Base-by-base conservation (phyloP, 768 basidiomycete genomes). In the Boletus subcaerulescens region DNA sequence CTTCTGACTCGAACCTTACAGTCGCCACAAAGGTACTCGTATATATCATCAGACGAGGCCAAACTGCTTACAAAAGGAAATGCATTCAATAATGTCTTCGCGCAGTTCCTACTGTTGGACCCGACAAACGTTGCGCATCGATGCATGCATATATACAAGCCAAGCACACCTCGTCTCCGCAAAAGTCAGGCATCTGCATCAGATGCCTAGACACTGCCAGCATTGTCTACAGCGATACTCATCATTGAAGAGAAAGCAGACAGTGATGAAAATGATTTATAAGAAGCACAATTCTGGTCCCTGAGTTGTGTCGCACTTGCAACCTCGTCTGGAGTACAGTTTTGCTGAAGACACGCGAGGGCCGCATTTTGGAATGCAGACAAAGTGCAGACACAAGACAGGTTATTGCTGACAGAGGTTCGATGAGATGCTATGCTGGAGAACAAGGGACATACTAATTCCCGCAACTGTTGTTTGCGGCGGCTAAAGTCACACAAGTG, bases 341-440 rank as follows among this genome's bases (percentile, higher is more conserved):
- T 70, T 1, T 55, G n/a, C 22, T 39, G 2, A 20, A 80, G 65
- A 60, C 79, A 80, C 5, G 33, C 2, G 1, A 2, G 11, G 2
- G 73, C 73, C 1, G 64, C 64, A 3, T 2, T 0, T 54, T 78
- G 76, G 75, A 77, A 80, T 2, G 54, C 45, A 1, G 52, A 14
- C 48, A 68, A 75, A 4, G 70, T 60, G 66, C 79, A 80, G 20
- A 76, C 57, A 48, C 79, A 80, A 0, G 52, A 0, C 17, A 75
- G 0, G 60, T 80, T 62, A 13, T 74, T 60, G 61, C 80, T 80
- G 33, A 43, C 10, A 9, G 18, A 9, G 7, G 12, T 40, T 50
- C 9, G 58, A 39, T 4, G 3, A 12, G 15, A 14, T 2, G 2
- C 3, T 12, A 44, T 4, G 26, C 20, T 14, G 20, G 7, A 6